These are phyloP conservation scores for Helianthus annuus DNA, from an alignment of 129 eudicot genomes.

Conservation along the genomic window DNA sequence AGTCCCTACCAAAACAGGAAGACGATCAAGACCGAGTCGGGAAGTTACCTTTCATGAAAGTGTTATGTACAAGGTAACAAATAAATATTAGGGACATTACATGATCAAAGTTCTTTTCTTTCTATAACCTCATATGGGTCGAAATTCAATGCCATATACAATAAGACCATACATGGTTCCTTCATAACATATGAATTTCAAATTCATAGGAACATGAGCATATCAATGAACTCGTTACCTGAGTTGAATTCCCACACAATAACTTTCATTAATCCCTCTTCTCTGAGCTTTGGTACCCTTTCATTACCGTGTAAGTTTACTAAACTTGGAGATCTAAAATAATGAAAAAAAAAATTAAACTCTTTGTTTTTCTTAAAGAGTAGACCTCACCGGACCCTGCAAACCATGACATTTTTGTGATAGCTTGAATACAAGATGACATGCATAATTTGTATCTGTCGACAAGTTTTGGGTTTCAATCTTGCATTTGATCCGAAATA, in stretches of 20 bases:
- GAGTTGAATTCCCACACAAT: conserved; percentile 8
- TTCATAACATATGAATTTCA: not conserved
- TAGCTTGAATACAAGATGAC: not conserved
- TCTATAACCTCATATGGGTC: not conserved
- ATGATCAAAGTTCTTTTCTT: not conserved
- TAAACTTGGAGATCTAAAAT: not conserved
- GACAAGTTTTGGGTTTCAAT: not conserved
- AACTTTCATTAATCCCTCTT: conserved; percentile 22
- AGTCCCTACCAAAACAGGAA: too few species aligned
- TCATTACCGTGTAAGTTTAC: too few species aligned
- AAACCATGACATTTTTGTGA: not conserved
- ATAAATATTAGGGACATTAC: too few species aligned
- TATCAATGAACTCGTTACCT: not conserved
- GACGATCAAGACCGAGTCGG: too few species aligned
- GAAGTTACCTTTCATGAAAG: too few species aligned
- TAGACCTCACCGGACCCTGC: conserved; percentile 2
- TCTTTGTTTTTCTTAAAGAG: conserved; percentile 2
- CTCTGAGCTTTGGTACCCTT: conserved; percentile 3
- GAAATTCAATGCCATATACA: conserved; percentile 1
- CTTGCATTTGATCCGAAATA: not conserved
- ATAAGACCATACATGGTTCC: not conserved
- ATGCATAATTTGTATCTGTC: not conserved
- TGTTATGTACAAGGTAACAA: too few species aligned
- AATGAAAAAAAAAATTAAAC: not conserved
- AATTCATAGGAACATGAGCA: not conserved